These are phyloP conservation scores for Trichoderma brevicompactum DNA, from an alignment of 2,329 filamentous ascomycete genomes.

Conservation along the genomic window DNA sequence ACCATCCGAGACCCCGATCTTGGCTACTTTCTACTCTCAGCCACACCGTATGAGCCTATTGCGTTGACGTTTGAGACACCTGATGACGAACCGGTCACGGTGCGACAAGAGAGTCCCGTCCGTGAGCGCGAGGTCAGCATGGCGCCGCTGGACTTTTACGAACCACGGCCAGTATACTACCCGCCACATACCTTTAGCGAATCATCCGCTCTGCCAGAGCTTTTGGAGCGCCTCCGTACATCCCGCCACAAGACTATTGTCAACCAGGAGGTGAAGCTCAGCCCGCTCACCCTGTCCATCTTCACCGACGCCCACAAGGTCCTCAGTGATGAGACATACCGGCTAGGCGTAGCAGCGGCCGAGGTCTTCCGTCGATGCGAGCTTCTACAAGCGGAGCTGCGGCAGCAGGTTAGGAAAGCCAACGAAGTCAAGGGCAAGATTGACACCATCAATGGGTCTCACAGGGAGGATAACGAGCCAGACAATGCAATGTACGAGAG, in stretches of 20 bases:
- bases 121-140: conserved; percentile 50
- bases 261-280: conserved; percentile 70
- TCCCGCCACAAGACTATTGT: conserved; percentile 64
- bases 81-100: conserved; percentile 54
- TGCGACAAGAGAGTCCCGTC: conserved; percentile 49
- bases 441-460: conserved; percentile 60
- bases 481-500: conserved; percentile 63
- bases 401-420: conserved; percentile 68
- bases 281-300: conserved; percentile 70
- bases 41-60: conserved; percentile 62
- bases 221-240: conserved; percentile 62
- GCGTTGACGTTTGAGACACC: conserved; percentile 64
- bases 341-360: conserved; percentile 69
- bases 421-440: conserved; percentile 68
- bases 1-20: conserved; percentile 64
- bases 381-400: conserved; percentile 68
- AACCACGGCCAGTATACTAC: conserved; percentile 69
- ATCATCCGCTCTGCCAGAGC: conserved; percentile 57
- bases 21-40: conserved; percentile 65
- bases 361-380: conserved; percentile 75
- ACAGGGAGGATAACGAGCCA: conserved; percentile 54
- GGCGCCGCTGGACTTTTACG: conserved; percentile 57
- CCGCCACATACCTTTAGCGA: conserved; percentile 64
- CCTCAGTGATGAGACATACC: conserved; percentile 70
- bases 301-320: conserved; percentile 75